Base-by-base conservation (phyloP, 1,284 basidiomycete genomes). In the Puccinia sorghi region DNA sequence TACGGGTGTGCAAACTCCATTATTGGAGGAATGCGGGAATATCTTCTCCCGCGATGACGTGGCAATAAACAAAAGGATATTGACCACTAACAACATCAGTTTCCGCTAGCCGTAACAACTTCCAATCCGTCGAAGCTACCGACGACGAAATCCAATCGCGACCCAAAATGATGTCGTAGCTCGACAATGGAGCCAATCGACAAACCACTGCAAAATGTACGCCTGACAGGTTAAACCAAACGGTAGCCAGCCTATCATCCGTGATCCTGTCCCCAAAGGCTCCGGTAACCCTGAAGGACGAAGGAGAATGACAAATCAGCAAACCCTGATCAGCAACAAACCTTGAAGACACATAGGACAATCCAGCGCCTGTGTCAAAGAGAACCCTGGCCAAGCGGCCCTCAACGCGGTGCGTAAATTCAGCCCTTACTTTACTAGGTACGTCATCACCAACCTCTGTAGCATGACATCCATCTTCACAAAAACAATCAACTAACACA, bases 301-400 rank as follows among this genome's bases (percentile, higher is more conserved):
- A 8, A 2, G 59, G 27, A 8, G 59, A 63, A 63, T 27, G 59
- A n/a, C 1, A 54, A 12, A 41, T 52, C 13, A 9, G 15, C 39
- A 52, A 54, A 0, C 15, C 32, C 5, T 3, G 2, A 20, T 56
- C 22, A 5, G 15, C 20, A 22, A 56, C 50, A 54, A 72, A 56
- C 12, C 9, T 11, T 4, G 32, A 15, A 6, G 70, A 52, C 11
- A 72, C 39, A 20, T 72, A 72, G 5, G 5, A 54, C 59, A 17
- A 63, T 32, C 52, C 39, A 56, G 70, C 70, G 39, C 70, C 70
- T 5, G 70, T 72, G 37, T 72, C 70, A 20, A 72, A 15, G 50
- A 72, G 56, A 37, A 72, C 56, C 56, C 56, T 56, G 56, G 56
- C 56, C 39, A 56, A 41, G 17, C 37, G 59, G 59, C 15, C 59